Conservation (phyloP, 1,284 basidiomycete species). For the Ustilago nuda region DNA sequence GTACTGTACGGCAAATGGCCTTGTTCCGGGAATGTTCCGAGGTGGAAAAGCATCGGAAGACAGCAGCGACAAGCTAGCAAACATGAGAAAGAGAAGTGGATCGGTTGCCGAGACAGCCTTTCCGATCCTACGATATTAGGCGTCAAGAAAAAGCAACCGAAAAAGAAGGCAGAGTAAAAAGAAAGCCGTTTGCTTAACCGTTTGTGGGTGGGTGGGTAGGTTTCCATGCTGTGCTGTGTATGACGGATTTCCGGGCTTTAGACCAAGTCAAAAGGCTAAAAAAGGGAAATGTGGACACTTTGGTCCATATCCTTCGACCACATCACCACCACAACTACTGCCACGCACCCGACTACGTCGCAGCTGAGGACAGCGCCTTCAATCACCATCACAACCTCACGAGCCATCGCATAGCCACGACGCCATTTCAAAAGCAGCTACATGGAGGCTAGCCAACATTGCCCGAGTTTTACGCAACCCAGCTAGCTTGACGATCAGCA, state of each 20-base stretch:
- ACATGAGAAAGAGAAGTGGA: not conserved
- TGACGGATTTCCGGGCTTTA: conserved; percentile 2
- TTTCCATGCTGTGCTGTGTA: conserved; percentile 9
- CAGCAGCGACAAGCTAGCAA: not conserved
- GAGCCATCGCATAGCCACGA: not conserved
- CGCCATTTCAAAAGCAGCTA: not conserved
- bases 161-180: conserved; percentile 2
- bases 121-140: not conserved
- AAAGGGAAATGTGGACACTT: no score
- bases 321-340: not conserved
- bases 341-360: not conserved
- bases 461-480: not conserved
- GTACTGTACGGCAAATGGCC: conserved; percentile 7
- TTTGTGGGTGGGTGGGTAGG: not conserved
- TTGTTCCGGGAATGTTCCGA: conserved; percentile 1
- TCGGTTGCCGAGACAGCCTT: conserved; percentile 3
- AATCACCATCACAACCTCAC: not conserved
- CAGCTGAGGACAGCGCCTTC: not conserved
- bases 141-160: not conserved
- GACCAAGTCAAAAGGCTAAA: no score
- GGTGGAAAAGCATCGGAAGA: not conserved
- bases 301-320: not conserved
- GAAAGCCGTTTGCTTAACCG: conserved; percentile 9
- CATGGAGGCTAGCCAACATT: not conserved
- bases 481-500: not conserved